Evolutionary conservation across 441 rosid species (phyloP).

Genomic region (Populus trichocarpa): DNA sequence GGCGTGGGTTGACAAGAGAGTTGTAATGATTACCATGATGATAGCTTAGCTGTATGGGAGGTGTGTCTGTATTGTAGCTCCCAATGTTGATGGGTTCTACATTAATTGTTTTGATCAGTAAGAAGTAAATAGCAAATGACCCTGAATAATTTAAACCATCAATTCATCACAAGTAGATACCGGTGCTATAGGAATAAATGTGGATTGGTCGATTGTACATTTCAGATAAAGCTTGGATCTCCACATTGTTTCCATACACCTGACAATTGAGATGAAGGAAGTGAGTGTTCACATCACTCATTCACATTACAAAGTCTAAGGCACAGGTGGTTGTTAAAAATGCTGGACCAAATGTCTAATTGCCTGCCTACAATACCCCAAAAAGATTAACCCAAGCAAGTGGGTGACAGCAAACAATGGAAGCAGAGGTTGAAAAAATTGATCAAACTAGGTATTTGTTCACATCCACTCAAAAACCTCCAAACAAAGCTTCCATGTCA

Average conservation of each 20-base stretch:
- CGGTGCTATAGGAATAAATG: slow-evolving; percentile 85
- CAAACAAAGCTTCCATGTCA: background rate
- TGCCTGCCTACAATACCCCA: background rate
- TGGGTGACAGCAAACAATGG: background rate
- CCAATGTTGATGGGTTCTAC: slow-evolving; percentile 94
- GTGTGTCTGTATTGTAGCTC: slow-evolving; percentile 77
- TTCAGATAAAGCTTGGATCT: slow-evolving; percentile 96
- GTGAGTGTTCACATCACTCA: background rate
- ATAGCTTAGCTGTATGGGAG: slow-evolving; percentile 84
- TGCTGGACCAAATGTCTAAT: background rate
- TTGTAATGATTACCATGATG: slow-evolving; percentile 98
- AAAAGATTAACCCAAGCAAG: background rate
- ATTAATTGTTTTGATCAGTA: slow-evolving; percentile 18
- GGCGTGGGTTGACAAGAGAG: slow-evolving; percentile 94
- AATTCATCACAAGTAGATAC: slow-evolving; percentile 31
- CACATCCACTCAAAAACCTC: background rate
- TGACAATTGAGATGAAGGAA: slow-evolving; percentile 24
- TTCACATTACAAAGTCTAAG: background rate
- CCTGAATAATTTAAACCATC: slow-evolving; percentile 2
- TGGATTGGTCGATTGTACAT: slow-evolving; percentile 97
- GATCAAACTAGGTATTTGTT: background rate
- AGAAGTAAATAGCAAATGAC: background rate
- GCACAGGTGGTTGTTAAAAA: background rate
- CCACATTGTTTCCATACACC: slow-evolving; percentile 97
- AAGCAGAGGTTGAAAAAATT: background rate